These are phyloP conservation scores for Pholiota molesta DNA, from an alignment of 768 basidiomycete species.

Conservation along the genomic window DNA sequence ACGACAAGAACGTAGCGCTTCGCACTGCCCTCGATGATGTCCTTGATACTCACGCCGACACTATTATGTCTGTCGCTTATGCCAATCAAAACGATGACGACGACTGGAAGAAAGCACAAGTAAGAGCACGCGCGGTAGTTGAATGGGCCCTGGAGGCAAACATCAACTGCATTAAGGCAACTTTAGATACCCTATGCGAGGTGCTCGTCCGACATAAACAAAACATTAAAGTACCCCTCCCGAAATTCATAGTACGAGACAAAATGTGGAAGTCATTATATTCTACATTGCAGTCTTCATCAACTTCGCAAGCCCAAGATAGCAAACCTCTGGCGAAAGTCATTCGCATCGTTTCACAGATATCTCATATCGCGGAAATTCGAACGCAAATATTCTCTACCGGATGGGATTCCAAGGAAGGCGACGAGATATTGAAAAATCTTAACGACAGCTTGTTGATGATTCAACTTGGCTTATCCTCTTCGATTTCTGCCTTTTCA, in stretches of 20 bases:
- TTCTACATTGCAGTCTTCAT: constrained; percentile 56
- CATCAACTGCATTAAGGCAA: constrained; percentile 30
- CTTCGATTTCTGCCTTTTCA: constrained; percentile 64
- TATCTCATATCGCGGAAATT: constrained; percentile 70
- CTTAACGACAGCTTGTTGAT: constrained; percentile 63
- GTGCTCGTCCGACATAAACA: constrained; percentile 28
- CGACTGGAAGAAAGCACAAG: constrained; percentile 39
- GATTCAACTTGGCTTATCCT: constrained; percentile 65
- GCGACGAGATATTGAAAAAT: constrained; percentile 43
- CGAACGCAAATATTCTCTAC: constrained; percentile 51
- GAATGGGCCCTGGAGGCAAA: constrained; percentile 34
- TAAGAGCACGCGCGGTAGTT: constrained; percentile 37
- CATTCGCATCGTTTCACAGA: constrained; percentile 57
- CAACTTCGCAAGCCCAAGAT: constrained; percentile 59
- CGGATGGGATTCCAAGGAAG: constrained; percentile 30
- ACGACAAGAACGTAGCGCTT: background rate
- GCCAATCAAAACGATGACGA: constrained; percentile 32
- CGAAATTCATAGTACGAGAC: constrained; percentile 46
- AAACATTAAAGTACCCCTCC: constrained; percentile 26
- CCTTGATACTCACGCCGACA: constrained; percentile 41
- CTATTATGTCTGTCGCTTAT: constrained; percentile 41
- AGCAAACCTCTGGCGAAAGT: constrained; percentile 59
- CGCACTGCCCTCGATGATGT: constrained; percentile 24
- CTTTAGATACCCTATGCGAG: constrained; percentile 35
- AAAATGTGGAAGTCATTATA: constrained; percentile 75